Conservation (phyloP, 2,329 filamentous ascomycete genomes). For the Fusarium piperis region DNA sequence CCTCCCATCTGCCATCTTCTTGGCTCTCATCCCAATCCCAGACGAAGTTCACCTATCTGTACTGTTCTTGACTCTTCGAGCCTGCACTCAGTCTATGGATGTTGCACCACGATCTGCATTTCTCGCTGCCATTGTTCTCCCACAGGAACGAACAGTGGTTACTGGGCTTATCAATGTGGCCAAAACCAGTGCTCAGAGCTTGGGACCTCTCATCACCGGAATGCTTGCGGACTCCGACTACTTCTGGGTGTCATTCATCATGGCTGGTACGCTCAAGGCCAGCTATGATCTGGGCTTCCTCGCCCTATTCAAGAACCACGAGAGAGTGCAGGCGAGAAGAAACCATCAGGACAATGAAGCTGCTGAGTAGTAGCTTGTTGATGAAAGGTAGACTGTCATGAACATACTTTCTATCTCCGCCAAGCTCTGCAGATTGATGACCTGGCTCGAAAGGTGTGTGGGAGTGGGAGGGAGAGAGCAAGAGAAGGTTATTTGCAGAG, state of each 20-base stretch:
- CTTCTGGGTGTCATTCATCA: slow-evolving; percentile 71
- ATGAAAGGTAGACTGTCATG: background rate
- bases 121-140: slow-evolving; percentile 70
- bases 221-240: slow-evolving; percentile 62
- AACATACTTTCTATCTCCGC: background rate
- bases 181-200: slow-evolving; percentile 70
- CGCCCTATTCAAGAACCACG: slow-evolving; percentile 42
- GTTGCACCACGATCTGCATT: slow-evolving; percentile 76
- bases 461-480: background rate
- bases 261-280: slow-evolving; percentile 71
- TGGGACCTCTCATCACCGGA: slow-evolving; percentile 73
- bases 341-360: background rate
- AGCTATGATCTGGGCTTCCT: slow-evolving; percentile 69
- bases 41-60: slow-evolving; percentile 63
- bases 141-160: slow-evolving; percentile 74
- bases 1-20: slow-evolving; percentile 72
- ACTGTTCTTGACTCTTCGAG: slow-evolving; percentile 68
- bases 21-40: slow-evolving; percentile 70
- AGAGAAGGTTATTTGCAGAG: too few species aligned
- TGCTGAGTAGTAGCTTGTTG: background rate
- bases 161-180: slow-evolving; percentile 77
- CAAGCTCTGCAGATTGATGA: background rate
- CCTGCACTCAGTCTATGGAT: slow-evolving; percentile 75
- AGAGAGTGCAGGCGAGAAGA: slow-evolving; percentile 15
- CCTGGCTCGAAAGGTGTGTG: background rate